Evolutionary conservation across 2,329 filamentous ascomycete genomes (phyloP).

Genomic region (Fusarium transvaalense): DNA sequence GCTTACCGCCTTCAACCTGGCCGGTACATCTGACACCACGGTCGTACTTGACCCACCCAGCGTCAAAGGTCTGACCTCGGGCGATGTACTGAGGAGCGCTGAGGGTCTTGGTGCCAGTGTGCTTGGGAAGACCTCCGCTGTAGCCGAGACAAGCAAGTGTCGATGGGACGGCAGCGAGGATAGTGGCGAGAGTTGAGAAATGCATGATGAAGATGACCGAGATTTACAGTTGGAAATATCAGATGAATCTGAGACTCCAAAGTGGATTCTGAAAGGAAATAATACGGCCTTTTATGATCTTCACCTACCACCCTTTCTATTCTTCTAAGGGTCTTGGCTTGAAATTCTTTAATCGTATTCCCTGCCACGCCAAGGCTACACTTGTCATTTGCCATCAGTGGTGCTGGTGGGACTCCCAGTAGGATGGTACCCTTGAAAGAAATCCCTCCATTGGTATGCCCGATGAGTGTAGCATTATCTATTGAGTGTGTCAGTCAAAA

Average conservation of each 20-base stretch:
- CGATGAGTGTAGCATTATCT: background rate
- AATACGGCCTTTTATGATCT: slow-evolving; percentile 4
- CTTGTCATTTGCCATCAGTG: background rate
- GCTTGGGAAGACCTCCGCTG: slow-evolving; percentile 49
- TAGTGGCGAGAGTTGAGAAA: slow-evolving; percentile 26
- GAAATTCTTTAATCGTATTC: background rate
- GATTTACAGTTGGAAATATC: background rate
- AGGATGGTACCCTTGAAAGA: background rate
- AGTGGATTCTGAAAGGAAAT: background rate
- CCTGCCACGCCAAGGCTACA: background rate
- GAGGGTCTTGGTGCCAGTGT: slow-evolving; percentile 48
- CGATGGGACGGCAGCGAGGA: slow-evolving; percentile 44
- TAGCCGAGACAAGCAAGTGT: slow-evolving; percentile 50
- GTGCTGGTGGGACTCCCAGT: too few species aligned
- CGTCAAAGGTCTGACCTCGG: slow-evolving; percentile 49
- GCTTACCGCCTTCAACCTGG: slow-evolving; percentile 58
- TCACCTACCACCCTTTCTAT: background rate
- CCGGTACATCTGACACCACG: slow-evolving; percentile 57
- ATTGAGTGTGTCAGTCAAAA: background rate
- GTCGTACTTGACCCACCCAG: slow-evolving; percentile 55
- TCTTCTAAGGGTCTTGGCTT: background rate
- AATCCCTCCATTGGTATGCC: slow-evolving; percentile 11
- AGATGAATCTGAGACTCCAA: background rate
- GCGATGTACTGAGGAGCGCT: slow-evolving; percentile 49
- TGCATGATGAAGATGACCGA: background rate